Conservation (phyloP, 2,329 filamentous ascomycete species). For the Fonsecaea erecta region DNA sequence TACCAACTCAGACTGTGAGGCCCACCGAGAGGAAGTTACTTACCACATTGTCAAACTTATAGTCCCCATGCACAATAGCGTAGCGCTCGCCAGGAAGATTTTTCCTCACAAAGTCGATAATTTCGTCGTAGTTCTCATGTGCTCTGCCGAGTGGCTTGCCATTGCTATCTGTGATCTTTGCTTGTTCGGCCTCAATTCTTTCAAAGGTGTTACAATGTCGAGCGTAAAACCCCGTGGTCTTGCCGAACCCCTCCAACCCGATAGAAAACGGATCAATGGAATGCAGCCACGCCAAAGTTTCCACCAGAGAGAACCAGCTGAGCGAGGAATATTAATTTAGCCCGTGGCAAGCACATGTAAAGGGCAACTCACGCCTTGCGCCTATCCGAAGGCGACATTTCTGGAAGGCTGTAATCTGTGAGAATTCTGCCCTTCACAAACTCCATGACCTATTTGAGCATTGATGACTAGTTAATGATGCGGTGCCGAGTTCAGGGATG, state of each 20-base stretch:
- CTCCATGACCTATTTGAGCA: conserved; percentile 63
- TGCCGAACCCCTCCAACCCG: conserved; percentile 70
- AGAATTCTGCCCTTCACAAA: conserved; percentile 86
- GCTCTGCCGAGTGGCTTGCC: conserved; percentile 70
- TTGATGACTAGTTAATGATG: not conserved
- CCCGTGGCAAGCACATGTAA: not conserved
- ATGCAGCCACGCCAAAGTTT: conserved; percentile 76
- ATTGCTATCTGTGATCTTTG: conserved; percentile 70
- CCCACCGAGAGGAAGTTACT: not conserved
- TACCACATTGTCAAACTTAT: conserved; percentile 80
- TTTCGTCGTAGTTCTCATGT: conserved; percentile 65
- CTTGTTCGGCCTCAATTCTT: conserved; percentile 73
- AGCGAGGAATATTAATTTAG: not conserved
- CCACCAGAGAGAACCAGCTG: conserved; percentile 30
- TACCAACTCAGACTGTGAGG: not conserved
- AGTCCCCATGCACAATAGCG: conserved; percentile 81
- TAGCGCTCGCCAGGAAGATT: conserved; percentile 71
- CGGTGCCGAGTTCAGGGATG: not conserved
- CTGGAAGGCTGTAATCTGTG: conserved; percentile 76
- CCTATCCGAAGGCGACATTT: conserved; percentile 67
- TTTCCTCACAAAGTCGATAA: conserved; percentile 71
- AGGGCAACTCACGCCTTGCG: conserved; percentile 60
- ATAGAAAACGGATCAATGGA: conserved; percentile 64
- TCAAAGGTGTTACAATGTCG: conserved; percentile 79
- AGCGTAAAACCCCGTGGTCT: conserved; percentile 70